Percentiles rank a stretch among this genome's conserved stretches.
Conservation (phyloP, 2,329 filamentous ascomycete species). For the Westerdykella aurantiaca region DNA sequence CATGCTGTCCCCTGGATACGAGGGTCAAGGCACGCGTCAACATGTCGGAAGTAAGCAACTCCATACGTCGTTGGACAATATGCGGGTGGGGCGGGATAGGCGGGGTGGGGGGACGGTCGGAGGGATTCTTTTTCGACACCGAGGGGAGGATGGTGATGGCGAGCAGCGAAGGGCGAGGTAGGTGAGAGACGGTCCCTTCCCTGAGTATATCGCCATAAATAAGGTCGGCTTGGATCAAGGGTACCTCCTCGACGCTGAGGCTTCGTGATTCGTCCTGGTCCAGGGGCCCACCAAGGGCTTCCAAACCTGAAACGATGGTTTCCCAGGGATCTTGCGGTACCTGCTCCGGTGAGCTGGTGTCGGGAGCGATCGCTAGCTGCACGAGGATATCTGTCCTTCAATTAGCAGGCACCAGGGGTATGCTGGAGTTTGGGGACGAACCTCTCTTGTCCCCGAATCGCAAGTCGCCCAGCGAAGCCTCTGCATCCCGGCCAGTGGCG, state of each 20-base stretch:
- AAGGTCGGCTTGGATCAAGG: constrained; percentile 89
- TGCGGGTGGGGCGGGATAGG: constrained; percentile 92
- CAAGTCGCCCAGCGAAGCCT: constrained; percentile 85
- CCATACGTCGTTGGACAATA: constrained; percentile 95
- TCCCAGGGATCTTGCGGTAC: constrained; percentile 95
- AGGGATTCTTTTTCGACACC: constrained; percentile 53
- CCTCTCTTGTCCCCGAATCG: constrained; percentile 87
- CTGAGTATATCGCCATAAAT: constrained; percentile 89
- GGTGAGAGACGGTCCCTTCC: constrained; percentile 78
- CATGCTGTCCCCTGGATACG: constrained; percentile 85
- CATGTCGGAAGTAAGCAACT: constrained; percentile 96
- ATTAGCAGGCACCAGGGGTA: constrained; percentile 9
- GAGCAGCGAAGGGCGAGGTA: constrained; percentile 81
- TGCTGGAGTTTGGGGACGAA: constrained; percentile 18
- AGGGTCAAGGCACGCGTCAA: constrained; percentile 85
- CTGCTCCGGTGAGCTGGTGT: constrained; percentile 74
- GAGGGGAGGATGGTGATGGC: constrained; percentile 93
- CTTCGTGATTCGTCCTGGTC: constrained; percentile 81
- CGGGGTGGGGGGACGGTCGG: constrained; percentile 49
- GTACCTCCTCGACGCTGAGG: constrained; percentile 86
- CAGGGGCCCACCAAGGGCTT: constrained; percentile 81
- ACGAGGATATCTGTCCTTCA: constrained; percentile 71
- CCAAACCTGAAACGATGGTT: constrained; percentile 88
- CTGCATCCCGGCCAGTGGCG: constrained; percentile 87
- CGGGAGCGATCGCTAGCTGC: constrained; percentile 85